Evolutionary conservation across 768 basidiomycete genomes (phyloP).

Genomic region (Daedalea quercina): DNA sequence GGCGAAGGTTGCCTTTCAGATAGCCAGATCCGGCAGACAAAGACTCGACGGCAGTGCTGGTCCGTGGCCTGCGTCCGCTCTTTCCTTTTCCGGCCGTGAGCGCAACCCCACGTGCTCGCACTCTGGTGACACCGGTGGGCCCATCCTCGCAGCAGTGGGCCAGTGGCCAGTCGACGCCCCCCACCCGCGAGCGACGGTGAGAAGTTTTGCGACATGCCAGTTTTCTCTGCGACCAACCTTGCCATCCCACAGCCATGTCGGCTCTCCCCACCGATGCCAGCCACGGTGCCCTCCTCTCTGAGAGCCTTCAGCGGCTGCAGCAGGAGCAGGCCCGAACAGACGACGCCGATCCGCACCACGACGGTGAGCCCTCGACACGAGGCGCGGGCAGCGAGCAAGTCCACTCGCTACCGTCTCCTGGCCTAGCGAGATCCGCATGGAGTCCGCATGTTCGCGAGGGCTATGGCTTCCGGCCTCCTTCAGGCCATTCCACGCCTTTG

Average conservation of each 20-base stretch:
- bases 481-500: constrained; percentile 60
- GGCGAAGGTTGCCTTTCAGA: constrained; percentile 8
- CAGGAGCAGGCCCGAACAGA: constrained; percentile 10
- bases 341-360: constrained; percentile 8
- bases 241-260: constrained; percentile 14
- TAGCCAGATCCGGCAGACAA: constrained; percentile 9
- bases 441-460: constrained; percentile 53
- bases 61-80: neutral
- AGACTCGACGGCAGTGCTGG: neutral
- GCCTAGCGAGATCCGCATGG: neutral
- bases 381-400: neutral
- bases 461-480: constrained; percentile 73
- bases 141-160: neutral
- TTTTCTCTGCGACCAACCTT: neutral
- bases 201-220: constrained; percentile 2
- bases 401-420: constrained; percentile 3
- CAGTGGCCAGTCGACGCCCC: neutral
- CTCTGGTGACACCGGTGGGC: no score
- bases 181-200: neutral
- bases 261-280: constrained; percentile 19
- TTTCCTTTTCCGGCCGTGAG: constrained; percentile 3
- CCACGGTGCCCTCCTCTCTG: constrained; percentile 35
- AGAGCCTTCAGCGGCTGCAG: constrained; percentile 43
- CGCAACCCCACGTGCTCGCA: constrained; percentile 1
- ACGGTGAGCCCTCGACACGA: constrained; percentile 5